Evolutionary conservation across 2,329 filamentous ascomycete genomes (phyloP).

Genomic region (Stachybotrys elegans): DNA sequence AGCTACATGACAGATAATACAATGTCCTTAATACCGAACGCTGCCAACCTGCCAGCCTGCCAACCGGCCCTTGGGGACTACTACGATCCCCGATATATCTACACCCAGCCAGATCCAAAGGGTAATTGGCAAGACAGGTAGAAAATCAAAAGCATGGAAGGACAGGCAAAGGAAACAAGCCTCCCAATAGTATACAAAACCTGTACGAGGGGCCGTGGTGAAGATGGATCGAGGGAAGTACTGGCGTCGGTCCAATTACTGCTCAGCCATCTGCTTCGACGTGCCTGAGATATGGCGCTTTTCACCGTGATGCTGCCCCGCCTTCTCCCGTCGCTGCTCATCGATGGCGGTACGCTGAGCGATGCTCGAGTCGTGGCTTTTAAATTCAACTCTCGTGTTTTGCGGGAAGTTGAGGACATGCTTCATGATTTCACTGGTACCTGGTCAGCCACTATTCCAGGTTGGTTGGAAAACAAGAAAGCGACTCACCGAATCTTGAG

Average conservation of each 20-base stretch:
- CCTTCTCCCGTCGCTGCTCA: constrained; percentile 85
- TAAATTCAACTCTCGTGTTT: constrained; percentile 91
- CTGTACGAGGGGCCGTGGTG: no score
- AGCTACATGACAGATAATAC: background rate
- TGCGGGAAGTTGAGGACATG: constrained; percentile 78
- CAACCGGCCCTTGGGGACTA: background rate
- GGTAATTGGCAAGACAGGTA: background rate
- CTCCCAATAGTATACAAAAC: constrained; percentile 7
- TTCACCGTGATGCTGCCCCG: constrained; percentile 40
- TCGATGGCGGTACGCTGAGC: constrained; percentile 86
- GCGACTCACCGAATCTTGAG: constrained; percentile 92
- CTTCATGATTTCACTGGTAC: constrained; percentile 84
- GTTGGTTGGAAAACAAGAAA: background rate
- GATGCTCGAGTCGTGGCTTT: constrained; percentile 94
- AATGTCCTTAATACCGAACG: background rate
- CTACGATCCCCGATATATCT: background rate
- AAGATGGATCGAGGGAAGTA: no score
- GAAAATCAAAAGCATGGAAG: constrained; percentile 6
- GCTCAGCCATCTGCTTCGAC: constrained; percentile 28
- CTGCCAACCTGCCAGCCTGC: background rate
- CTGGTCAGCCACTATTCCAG: constrained; percentile 13
- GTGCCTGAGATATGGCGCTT: constrained; percentile 27
- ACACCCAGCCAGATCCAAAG: background rate
- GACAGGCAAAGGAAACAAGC: no score
- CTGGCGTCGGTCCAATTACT: constrained; percentile 10